Evolutionary conservation across 331 rosid species (phyloP), one percentile per base, ranked within the genome.

Genomic region (Malus hybrid): DNA sequence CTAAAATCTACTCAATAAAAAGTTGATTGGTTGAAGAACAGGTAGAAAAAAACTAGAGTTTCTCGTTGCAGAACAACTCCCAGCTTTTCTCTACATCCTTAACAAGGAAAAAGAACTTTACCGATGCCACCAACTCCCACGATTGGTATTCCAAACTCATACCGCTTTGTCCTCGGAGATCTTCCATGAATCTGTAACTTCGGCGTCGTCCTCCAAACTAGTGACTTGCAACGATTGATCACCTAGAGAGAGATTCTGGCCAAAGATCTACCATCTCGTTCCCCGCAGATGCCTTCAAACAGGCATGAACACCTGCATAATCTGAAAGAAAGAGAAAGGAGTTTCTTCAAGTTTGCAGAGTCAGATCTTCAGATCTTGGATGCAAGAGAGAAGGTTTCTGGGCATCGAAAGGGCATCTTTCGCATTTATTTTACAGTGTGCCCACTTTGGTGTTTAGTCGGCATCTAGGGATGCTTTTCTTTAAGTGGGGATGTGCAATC

Each of bases 21-120:
- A 39, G 4, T 39, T 39, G 3, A 39, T 39, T 39, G 29, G 46
- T 28, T 28, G 32, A 31, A 0, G 1, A 57, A 57, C 0, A 22
- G 7, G 63, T n/a, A 7, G 6, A 73, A 8, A 61, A 6, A 0
- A 3, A 3, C 6, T 1, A 4, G 1, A 6, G 1, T 19, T 3
- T 2, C 19, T 20, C 1, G 0, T 74, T 84, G 85, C 83, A 84
- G 87, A 74, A 78, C 80, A 61, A 74, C 85, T 84, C 29, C 78
- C 76, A 80, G 80, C 82, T 83, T 56, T 80, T 7, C 4, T 69
- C 15, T 16, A 10, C 85, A 20, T 63, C 28, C 2, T 31, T 1
- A 0, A 66, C 6, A 1, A 20, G 1, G 0, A 4, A 34, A 10
- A 52, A 6, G 3, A 44, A 27, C 7, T 62, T 79, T 83, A 78